Conservation (phyloP, 2,329 filamentous ascomycete genomes). For the Dissoconium aciculare region DNA sequence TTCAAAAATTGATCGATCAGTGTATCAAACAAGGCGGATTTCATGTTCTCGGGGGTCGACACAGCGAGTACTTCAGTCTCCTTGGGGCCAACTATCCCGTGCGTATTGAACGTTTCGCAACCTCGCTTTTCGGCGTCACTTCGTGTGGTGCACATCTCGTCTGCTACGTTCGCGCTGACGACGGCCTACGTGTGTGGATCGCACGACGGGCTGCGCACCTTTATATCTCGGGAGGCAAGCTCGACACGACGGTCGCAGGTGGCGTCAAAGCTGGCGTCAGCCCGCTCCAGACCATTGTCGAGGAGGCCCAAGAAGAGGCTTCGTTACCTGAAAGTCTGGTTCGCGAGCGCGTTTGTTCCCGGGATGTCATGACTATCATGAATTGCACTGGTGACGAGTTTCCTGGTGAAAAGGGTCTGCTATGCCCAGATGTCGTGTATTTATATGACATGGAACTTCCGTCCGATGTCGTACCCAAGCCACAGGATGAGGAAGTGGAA, state of each 20-base stretch:
- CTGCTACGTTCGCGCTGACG: slow-evolving; percentile 43
- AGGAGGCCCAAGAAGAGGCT: slow-evolving; percentile 82
- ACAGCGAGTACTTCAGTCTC: slow-evolving; percentile 63
- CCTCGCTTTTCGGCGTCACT: slow-evolving; percentile 56
- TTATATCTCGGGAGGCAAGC: slow-evolving; percentile 69
- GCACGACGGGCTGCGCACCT: slow-evolving; percentile 61
- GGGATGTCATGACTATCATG: slow-evolving; percentile 66
- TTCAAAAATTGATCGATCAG: slow-evolving; percentile 48
- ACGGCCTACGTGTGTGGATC: slow-evolving; percentile 64
- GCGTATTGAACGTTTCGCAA: slow-evolving; percentile 58
- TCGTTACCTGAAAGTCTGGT: slow-evolving; percentile 56
- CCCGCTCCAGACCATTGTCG: slow-evolving; percentile 64
- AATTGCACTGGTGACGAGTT: slow-evolving; percentile 59
- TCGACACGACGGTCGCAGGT: slow-evolving; percentile 85
- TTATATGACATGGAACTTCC: slow-evolving; percentile 74
- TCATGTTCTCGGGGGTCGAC: slow-evolving; percentile 57
- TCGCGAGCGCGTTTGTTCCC: slow-evolving; percentile 39
- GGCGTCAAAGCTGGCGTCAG: slow-evolving; percentile 69
- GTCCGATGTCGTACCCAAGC: slow-evolving; percentile 49
- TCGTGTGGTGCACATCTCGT: slow-evolving; percentile 70
- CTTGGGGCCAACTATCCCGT: slow-evolving; percentile 49
- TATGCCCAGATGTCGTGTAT: slow-evolving; percentile 83
- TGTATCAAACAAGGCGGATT: slow-evolving; percentile 41
- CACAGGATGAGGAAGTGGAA: slow-evolving; percentile 78
- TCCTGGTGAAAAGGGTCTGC: slow-evolving; percentile 62